Percentiles rank a stretch among this genome's conserved stretches.
These are phyloP conservation scores for Gossypium laxum DNA, from an alignment of 441 rosid genomes.

Conservation along the genomic window DNA sequence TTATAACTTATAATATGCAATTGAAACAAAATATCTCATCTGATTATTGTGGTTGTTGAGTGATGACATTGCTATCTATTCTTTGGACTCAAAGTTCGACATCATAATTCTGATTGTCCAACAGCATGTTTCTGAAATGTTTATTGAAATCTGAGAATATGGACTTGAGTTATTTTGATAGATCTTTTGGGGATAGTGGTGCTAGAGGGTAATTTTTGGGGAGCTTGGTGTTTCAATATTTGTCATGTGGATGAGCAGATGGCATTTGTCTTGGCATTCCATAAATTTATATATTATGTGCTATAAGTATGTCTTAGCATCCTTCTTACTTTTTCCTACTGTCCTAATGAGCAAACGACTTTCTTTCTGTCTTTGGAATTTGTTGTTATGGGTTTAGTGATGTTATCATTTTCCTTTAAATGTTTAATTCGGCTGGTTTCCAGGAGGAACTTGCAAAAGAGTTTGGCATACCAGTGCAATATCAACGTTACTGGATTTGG, in stretches of 20 bases:
- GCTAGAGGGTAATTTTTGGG: background rate
- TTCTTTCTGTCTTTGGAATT: background rate
- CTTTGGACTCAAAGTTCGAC: background rate
- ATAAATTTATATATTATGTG: background rate
- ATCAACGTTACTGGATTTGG: constrained; percentile 91
- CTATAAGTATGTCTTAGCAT: background rate
- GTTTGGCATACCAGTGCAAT: constrained; percentile 75
- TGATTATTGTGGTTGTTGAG: background rate
- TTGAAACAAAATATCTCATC: background rate
- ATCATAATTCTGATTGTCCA: background rate
- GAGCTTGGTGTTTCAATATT: background rate
- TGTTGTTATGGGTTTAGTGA: background rate
- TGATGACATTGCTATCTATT: background rate
- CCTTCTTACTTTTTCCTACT: background rate
- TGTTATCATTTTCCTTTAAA: background rate
- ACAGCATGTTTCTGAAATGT: background rate
- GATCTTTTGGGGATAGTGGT: background rate
- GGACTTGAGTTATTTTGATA: background rate
- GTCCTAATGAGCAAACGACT: background rate
- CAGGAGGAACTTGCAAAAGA: constrained; percentile 95
- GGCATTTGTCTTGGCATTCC: background rate
- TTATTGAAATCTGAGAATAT: background rate
- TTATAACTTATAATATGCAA: constrained; percentile 6
- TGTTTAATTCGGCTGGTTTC: constrained; percentile 17
- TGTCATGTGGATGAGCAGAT: background rate